A percentile compares a stretch with the other conserved stretches of the same genome.
Evolutionary conservation across 2,329 filamentous ascomycete species (phyloP).

Genomic region (Fusarium sp.): DNA sequence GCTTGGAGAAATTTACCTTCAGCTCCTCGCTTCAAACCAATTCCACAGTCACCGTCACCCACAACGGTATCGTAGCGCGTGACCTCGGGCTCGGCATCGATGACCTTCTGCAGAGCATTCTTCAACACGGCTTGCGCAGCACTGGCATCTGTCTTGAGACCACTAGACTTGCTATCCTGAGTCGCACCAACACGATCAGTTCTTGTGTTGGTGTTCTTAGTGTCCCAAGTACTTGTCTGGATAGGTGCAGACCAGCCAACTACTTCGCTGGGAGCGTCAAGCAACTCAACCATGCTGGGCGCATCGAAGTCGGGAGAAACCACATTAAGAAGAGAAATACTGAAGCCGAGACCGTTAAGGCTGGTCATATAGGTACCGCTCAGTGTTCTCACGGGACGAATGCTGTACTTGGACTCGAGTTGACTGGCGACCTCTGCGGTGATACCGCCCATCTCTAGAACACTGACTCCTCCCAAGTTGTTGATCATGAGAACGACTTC

Average conservation of each 20-base stretch:
- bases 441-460: slow-evolving; percentile 78
- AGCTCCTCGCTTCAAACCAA: slow-evolving; percentile 87
- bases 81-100: slow-evolving; percentile 76
- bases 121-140: slow-evolving; percentile 65
- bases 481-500: slow-evolving; percentile 79
- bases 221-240: slow-evolving; percentile 72
- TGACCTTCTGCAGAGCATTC: slow-evolving; percentile 69
- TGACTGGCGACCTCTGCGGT: slow-evolving; percentile 75
- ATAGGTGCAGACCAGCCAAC: slow-evolving; percentile 77
- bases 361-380: slow-evolving; percentile 83
- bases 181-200: slow-evolving; percentile 53
- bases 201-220: slow-evolving; percentile 61
- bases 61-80: slow-evolving; percentile 84
- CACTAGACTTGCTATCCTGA: slow-evolving; percentile 58
- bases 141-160: slow-evolving; percentile 65
- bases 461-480: slow-evolving; percentile 80
- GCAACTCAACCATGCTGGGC: slow-evolving; percentile 73
- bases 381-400: slow-evolving; percentile 73
- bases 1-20: slow-evolving; percentile 65
- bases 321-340: slow-evolving; percentile 76
- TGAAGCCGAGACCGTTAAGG: slow-evolving; percentile 81
- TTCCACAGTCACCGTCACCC: slow-evolving; percentile 91
- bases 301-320: slow-evolving; percentile 69
- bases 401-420: slow-evolving; percentile 66
- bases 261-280: slow-evolving; percentile 77